phyloP scores from a whole-genome alignment of 495 filamentous ascomycete genomes.

The Xylaria intraflava region DNA sequence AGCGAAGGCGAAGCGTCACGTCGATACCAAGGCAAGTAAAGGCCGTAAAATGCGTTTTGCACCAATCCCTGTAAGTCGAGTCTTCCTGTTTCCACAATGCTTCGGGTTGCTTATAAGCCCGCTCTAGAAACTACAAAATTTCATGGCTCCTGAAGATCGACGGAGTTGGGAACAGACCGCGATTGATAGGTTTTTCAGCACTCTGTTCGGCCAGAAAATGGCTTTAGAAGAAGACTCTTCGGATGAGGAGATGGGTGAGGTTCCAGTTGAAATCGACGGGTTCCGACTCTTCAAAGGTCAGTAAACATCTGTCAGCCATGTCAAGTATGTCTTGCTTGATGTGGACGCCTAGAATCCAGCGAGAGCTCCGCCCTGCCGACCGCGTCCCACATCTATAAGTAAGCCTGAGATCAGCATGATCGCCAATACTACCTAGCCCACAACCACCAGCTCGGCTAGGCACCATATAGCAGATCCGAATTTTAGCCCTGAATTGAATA shows the following conservation, averaged over 20 bases:
- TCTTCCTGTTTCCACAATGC: not conserved
- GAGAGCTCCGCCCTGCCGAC: not conserved
- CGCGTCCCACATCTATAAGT: not conserved
- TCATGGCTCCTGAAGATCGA: constrained; percentile 89
- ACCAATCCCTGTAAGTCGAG: constrained; percentile 6
- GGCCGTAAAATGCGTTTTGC: constrained; percentile 81
- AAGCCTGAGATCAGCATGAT: constrained; percentile 4
- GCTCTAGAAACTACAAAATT: constrained; percentile 86
- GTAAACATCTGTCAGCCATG: not conserved
- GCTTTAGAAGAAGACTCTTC: constrained; percentile 63
- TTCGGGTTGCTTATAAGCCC: not conserved
- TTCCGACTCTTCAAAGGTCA: constrained; percentile 64
- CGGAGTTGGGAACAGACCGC: constrained; percentile 68
- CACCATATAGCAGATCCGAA: not conserved
- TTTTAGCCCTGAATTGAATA: not conserved
- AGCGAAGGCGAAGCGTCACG: constrained; percentile 70
- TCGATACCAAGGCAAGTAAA: constrained; percentile 93
- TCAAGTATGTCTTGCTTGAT: not conserved
- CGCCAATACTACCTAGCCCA: not conserved
- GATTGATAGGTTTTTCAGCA: constrained; percentile 81
- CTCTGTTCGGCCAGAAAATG: constrained; percentile 75
- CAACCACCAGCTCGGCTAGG: not conserved
- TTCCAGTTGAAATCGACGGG: constrained; percentile 56
- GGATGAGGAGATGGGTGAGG: constrained; percentile 50
- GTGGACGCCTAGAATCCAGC: not conserved